Conservation (phyloP, 228 moss, liverwort and hornwort species). For the Sphagnum magellanicum region DNA sequence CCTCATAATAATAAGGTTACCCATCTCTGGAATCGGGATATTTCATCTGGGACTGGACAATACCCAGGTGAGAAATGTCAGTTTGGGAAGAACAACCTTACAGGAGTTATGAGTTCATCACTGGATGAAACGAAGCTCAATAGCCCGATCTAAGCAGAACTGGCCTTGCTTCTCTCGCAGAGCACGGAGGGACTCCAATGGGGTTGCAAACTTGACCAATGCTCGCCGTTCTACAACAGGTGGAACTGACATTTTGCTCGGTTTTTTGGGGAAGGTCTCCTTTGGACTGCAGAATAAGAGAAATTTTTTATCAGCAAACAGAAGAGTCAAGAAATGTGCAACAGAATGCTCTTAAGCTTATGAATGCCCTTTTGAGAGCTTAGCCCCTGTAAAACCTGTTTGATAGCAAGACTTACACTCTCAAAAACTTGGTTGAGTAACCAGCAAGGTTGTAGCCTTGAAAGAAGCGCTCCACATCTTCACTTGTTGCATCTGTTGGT, state of each 20-base stretch:
- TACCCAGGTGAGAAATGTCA: no score
- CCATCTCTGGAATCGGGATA: no score
- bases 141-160: conserved; percentile 43
- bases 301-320: background rate
- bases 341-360: no score
- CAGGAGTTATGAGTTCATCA: conserved; percentile 6
- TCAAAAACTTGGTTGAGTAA: conserved; percentile 38
- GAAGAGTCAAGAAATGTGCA: background rate
- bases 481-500: conserved; percentile 26
- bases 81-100: no score
- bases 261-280: background rate
- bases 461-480: conserved; percentile 79
- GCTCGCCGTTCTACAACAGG: conserved; percentile 41
- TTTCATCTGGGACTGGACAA: no score
- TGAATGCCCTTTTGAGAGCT: no score
- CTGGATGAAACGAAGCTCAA: conserved; percentile 67
- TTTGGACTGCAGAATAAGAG: conserved; percentile 1
- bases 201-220: conserved; percentile 62
- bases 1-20: no score
- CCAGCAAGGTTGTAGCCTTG: conserved; percentile 59
- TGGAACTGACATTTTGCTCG: conserved; percentile 8
- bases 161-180: conserved; percentile 71
- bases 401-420: conserved; percentile 30
- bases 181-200: conserved; percentile 72
- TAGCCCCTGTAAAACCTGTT: no score